Evolutionary conservation across 2,329 filamentous ascomycete species (phyloP), one percentile per base, ranked within the genome.

Genomic region (Ceratocystiopsis brevicomis): DNA sequence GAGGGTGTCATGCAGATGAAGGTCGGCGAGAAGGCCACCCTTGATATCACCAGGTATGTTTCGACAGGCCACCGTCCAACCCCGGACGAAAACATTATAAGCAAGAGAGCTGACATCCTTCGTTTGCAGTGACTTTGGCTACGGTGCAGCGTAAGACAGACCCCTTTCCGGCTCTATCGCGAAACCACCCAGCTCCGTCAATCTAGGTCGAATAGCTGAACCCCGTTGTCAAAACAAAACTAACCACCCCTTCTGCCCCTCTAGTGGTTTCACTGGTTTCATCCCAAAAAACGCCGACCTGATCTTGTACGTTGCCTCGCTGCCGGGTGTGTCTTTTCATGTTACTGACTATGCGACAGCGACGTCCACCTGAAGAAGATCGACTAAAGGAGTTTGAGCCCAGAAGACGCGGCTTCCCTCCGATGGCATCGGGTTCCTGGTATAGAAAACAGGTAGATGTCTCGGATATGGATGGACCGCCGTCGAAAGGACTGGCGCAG

Each of bases 1-100:
- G 78, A 94, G 63, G 87, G 81, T 51, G 86, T 96, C 43, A 64
- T 67, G 41, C 67, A 75, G 57, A 95, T 98, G 88, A 78, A 79
- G 58, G 67, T 93, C 46, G 87, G 88, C 59, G 88, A 96, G 72
- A 88, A 83, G 67, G 78, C 85, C 43, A 82, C 75, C 42, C 69
- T 98, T 50, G 80, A 78, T 52, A 95, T 96, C 57, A 72, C 78
- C 49, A 69, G 72, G 80, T 86, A 69, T 60, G 71, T 16, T 32
- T 4, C 17, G 18, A 13, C 11, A 18, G 25, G 40, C 38, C 11
- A 10, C 13, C 38, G 8, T 17, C 21, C 6, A 15, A 30, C 25
- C n/a, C n/a, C n/a, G n/a, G n/a, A n/a, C n/a, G n/a, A n/a, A n/a
- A n/a, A n/a, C n/a, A n/a, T n/a, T 6, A 30, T 4, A 30, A 30